A percentile compares a stretch with the other conserved stretches of the same genome.
phyloP scores from a whole-genome alignment of 2,329 filamentous ascomycete species.

The Botrytis medusae region DNA sequence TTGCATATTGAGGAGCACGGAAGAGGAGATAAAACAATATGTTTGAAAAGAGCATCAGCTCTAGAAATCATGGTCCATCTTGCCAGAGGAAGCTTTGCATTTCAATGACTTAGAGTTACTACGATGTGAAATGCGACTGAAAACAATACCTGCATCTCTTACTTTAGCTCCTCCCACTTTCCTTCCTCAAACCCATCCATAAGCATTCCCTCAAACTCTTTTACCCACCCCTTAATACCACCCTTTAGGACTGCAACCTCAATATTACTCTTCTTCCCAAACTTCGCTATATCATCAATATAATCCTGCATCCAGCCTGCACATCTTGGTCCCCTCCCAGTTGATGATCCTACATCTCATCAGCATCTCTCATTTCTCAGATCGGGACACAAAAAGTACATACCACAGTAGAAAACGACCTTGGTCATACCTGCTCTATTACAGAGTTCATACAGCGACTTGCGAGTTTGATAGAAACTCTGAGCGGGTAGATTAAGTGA shows the following conservation, averaged over 20 bases:
- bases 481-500: constrained; percentile 60
- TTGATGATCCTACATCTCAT: constrained; percentile 48
- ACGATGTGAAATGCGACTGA: neutral
- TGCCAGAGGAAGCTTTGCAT: neutral
- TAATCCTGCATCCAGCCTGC: constrained; percentile 59
- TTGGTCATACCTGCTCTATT: constrained; percentile 49
- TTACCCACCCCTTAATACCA: constrained; percentile 58
- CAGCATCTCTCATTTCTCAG: neutral
- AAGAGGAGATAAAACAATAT: constrained; percentile 11
- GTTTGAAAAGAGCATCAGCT: no score
- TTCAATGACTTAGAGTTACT: neutral
- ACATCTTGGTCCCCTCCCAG: constrained; percentile 51
- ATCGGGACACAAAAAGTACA: constrained; percentile 23
- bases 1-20: constrained; percentile 16
- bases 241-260: constrained; percentile 51
- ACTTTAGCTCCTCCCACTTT: constrained; percentile 39
- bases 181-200: constrained; percentile 53
- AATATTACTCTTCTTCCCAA: constrained; percentile 44
- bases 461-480: constrained; percentile 52
- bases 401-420: constrained; percentile 58
- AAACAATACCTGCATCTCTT: constrained; percentile 6
- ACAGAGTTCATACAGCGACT: constrained; percentile 50
- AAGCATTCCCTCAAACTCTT: constrained; percentile 46
- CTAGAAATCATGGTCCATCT: no score
- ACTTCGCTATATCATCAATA: constrained; percentile 46